Conservation (phyloP, 2,329 filamentous ascomycete species). For the Arachnopeziza araneosa region DNA sequence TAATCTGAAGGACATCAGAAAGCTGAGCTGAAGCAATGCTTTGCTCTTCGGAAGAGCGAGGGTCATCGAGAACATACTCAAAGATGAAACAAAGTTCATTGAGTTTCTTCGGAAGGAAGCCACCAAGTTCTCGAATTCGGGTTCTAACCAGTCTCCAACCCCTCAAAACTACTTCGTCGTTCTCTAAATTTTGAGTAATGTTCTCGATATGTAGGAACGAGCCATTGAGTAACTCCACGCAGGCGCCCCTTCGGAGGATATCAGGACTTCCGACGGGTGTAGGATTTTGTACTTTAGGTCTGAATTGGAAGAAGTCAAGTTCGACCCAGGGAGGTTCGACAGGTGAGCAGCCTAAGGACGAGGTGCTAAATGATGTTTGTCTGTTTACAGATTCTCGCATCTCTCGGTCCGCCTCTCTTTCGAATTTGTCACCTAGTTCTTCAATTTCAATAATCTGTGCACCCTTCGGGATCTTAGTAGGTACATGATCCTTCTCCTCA, state of each 20-base stretch:
- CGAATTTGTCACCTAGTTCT: neutral
- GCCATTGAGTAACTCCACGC: neutral
- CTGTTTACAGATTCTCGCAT: neutral
- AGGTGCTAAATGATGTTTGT: neutral
- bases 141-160: neutral
- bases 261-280: too few relatives aligned
- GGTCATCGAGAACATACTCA: constrained; percentile 31
- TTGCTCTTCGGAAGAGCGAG: constrained; percentile 29
- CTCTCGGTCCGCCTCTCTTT: neutral
- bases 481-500: neutral
- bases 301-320: neutral
- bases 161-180: constrained; percentile 29
- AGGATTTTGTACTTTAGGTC: neutral
- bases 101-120: constrained; percentile 30
- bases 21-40: constrained; percentile 38
- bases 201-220: constrained; percentile 36
- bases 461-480: neutral
- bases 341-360: neutral
- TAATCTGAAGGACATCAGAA: constrained; percentile 33
- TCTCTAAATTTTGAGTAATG: constrained; percentile 29
- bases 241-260: neutral
- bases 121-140: constrained; percentile 4
- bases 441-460: neutral
- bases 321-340: neutral
- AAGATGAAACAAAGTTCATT: constrained; percentile 37